phyloP scores from a whole-genome alignment of 768 basidiomycete species.

The Mycena pura region DNA sequence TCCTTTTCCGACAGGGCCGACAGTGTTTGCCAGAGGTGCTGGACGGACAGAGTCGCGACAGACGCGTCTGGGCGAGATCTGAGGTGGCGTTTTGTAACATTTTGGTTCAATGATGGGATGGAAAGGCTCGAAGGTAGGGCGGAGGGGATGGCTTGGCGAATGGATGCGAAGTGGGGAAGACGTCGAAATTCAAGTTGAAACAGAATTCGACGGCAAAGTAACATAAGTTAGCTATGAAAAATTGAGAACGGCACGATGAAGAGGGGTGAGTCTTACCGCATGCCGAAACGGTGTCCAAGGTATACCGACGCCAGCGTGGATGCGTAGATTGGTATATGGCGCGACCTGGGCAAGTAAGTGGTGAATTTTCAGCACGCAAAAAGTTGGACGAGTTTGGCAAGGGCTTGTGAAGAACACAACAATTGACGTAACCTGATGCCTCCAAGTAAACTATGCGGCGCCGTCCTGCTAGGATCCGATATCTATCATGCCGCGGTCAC shows the following conservation, averaged over 20 bases:
- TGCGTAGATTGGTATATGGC: background rate
- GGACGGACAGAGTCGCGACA: background rate
- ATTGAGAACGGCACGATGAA: background rate
- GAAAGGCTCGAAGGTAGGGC: constrained; percentile 11
- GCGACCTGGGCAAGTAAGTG: too few species aligned
- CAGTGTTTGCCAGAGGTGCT: background rate
- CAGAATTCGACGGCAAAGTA: constrained; percentile 69
- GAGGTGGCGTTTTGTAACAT: background rate
- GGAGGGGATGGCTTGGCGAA: constrained; percentile 30
- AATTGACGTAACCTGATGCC: too few species aligned
- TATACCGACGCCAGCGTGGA: constrained; percentile 15
- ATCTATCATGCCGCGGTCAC: too few species aligned
- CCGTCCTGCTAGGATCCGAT: too few species aligned
- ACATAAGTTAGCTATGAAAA: constrained; percentile 70
- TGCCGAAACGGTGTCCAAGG: constrained; percentile 46
- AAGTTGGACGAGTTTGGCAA: too few species aligned
- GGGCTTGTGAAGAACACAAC: too few species aligned
- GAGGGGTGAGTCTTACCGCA: constrained; percentile 53
- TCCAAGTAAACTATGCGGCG: too few species aligned
- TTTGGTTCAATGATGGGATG: constrained; percentile 15
- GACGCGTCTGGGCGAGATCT: background rate
- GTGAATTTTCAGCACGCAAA: too few species aligned
- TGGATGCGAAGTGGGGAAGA: constrained; percentile 21
- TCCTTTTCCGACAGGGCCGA: background rate
- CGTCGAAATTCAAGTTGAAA: constrained; percentile 50